Evolutionary conservation across 768 basidiomycete species (phyloP).

Genomic region (Suillus luteus): DNA sequence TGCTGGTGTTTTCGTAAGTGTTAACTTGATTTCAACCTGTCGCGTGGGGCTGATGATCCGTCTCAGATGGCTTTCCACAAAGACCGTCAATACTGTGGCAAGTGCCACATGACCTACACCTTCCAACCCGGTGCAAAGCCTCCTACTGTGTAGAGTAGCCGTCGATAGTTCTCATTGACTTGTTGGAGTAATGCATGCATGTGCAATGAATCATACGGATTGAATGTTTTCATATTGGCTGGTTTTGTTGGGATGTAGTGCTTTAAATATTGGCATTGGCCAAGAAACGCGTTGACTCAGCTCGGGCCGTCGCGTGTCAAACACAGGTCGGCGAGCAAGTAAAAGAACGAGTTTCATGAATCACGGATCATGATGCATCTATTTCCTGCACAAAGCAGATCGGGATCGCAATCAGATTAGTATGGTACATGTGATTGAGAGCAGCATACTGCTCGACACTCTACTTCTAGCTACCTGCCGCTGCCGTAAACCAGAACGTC

Average conservation of each 20-base stretch:
- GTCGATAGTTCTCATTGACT: neutral
- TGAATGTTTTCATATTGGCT: neutral
- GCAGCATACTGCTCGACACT: too few species aligned
- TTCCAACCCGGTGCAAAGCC: slow-evolving; percentile 83
- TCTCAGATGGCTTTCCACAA: slow-evolving; percentile 96
- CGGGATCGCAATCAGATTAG: too few species aligned
- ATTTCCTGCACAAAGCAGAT: too few species aligned
- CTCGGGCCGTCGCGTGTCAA: too few species aligned
- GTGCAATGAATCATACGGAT: neutral
- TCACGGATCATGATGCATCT: too few species aligned
- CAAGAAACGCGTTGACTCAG: too few species aligned
- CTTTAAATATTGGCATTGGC: neutral
- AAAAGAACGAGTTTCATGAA: too few species aligned
- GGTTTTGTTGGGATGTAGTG: neutral
- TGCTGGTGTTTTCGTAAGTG: slow-evolving; percentile 80
- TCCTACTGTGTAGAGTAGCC: slow-evolving; percentile 55
- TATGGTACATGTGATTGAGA: too few species aligned
- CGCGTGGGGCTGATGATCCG: slow-evolving; percentile 17
- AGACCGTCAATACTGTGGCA: slow-evolving; percentile 98
- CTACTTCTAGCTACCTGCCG: too few species aligned
- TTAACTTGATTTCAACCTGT: neutral
- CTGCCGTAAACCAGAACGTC: too few species aligned
- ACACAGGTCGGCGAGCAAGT: too few species aligned
- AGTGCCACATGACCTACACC: slow-evolving; percentile 86
- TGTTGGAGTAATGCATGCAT: neutral